Conservation (phyloP, 2,329 filamentous ascomycete genomes). For the Alternaria arborescens region DNA sequence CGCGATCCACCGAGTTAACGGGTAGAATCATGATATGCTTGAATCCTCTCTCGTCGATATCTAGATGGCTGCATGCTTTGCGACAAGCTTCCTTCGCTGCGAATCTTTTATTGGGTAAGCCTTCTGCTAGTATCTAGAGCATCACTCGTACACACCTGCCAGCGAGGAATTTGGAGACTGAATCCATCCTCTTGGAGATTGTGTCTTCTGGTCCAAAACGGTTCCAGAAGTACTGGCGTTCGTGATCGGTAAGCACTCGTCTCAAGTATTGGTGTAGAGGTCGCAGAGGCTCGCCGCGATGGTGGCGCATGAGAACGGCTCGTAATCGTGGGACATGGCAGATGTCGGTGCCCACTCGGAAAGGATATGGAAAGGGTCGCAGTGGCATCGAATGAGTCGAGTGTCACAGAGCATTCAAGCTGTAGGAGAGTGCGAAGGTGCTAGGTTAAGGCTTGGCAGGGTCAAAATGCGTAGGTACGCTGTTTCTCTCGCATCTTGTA, state of each 20-base stretch:
- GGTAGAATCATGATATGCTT: slow-evolving; percentile 53
- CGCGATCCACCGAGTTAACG: slow-evolving; percentile 3
- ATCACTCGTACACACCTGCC: slow-evolving; percentile 42
- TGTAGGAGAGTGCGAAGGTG: not conserved
- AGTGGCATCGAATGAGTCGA: slow-evolving; percentile 48
- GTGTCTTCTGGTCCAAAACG: slow-evolving; percentile 34
- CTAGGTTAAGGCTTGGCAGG: not conserved
- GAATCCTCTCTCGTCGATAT: slow-evolving; percentile 33
- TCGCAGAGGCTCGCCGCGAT: slow-evolving; percentile 3
- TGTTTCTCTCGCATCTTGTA: not conserved
- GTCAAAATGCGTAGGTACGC: not conserved
- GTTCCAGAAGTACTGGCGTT: slow-evolving; percentile 41
- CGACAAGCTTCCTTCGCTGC: slow-evolving; percentile 62
- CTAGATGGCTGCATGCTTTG: slow-evolving; percentile 52
- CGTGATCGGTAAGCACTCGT: slow-evolving; percentile 43
- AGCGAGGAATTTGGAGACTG: slow-evolving; percentile 42
- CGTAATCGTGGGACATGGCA: slow-evolving; percentile 73
- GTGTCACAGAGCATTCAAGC: not conserved
- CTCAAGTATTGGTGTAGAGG: slow-evolving; percentile 32
- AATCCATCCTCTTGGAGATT: slow-evolving; percentile 21
- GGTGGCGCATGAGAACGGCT: slow-evolving; percentile 59
- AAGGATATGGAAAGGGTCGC: slow-evolving; percentile 68
- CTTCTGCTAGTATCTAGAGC: not conserved
- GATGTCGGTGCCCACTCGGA: slow-evolving; percentile 81
- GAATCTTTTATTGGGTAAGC: slow-evolving; percentile 47